These are phyloP conservation scores for Pestalotiopsis sp. DNA, from an alignment of 2,329 filamentous ascomycete genomes.

Conservation along the genomic window DNA sequence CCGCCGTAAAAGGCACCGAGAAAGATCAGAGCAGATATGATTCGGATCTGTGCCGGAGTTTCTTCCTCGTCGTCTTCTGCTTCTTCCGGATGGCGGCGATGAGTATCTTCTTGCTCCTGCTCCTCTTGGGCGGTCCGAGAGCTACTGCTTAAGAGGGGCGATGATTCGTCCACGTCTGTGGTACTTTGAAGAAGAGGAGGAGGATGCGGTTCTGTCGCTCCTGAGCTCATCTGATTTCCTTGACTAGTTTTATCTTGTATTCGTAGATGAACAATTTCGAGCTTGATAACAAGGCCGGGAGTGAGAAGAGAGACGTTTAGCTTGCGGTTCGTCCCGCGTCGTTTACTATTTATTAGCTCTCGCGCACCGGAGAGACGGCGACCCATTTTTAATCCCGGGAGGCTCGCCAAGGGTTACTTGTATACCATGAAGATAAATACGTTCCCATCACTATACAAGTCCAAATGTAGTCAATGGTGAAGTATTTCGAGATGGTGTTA, in stretches of 20 bases:
- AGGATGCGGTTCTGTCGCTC: not conserved
- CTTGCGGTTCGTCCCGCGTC: not conserved
- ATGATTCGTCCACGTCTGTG: not conserved
- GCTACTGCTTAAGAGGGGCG: not conserved
- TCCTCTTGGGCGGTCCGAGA: not conserved
- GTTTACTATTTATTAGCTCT: not conserved
- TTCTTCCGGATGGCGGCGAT: not conserved
- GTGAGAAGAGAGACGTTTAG: not conserved
- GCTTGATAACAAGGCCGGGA: not conserved
- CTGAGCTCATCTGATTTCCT: not conserved
- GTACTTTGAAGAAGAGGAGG: too few relatives aligned
- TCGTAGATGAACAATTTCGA: too few relatives aligned
- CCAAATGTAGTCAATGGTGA: too few relatives aligned
- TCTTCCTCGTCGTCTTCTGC: not conserved
- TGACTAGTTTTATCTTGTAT: not conserved
- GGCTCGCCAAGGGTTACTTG: not conserved
- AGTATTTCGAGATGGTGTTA: too few relatives aligned
- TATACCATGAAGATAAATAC: too few relatives aligned
- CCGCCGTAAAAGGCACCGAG: conserved; percentile 66
- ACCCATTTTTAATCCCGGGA: not conserved
- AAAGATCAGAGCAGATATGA: conserved; percentile 53
- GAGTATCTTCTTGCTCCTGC: not conserved
- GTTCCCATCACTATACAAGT: too few relatives aligned
- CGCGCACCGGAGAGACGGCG: not conserved
- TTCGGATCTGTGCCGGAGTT: not conserved